Base-by-base conservation (phyloP, 768 basidiomycete species). In the Tephrocybe sp. region DNA sequence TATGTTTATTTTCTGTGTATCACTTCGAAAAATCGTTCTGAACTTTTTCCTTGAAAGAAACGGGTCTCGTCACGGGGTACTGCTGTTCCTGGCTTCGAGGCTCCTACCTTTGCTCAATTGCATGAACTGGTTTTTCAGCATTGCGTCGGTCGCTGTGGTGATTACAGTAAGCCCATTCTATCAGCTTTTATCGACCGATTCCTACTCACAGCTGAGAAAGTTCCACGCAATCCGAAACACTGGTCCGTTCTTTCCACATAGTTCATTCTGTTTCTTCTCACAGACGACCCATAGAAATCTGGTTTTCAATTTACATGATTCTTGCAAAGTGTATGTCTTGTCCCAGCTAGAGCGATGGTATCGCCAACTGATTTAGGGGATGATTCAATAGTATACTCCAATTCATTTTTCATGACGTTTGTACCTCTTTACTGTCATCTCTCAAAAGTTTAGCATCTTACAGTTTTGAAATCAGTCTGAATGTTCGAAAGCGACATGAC, bases 41-140 rank as follows among this genome's bases (percentile, higher is more conserved):
- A 36, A 4, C 6, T 12, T 4, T 6, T 36, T 36, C 34, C 6
- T 24, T 1, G 18, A 1, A 28, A 65, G 63, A 62, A 51, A 65
- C 61, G 2, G 63, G 63, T 1, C 41, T 65, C 11, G 21, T 62
- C 12, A 61, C 63, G 4, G 61, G 63, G 63, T 62, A 51, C 14
- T 6, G 12, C 3, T 28, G 4, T 26, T 15, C 17, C 33, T 1
- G 12, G 12, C 5, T 30, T 30, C n/a, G n/a, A n/a, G n/a, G n/a
- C 28, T 30, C 28, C 28, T 6, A 30, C 28, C 5, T 30, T 6
- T 30, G 5, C 12, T 12, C 12, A 5, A 30, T 30, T n/a, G n/a
- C n/a, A n/a, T n/a, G n/a, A n/a, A n/a, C n/a, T n/a, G n/a, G n/a
- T 5, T 30, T 12, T 30, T 30, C 15, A 67, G 62, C 37, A 24